Evolutionary conservation across 73 alveolate species (phyloP).

Genomic region (Diophrys appendiculata): DNA sequence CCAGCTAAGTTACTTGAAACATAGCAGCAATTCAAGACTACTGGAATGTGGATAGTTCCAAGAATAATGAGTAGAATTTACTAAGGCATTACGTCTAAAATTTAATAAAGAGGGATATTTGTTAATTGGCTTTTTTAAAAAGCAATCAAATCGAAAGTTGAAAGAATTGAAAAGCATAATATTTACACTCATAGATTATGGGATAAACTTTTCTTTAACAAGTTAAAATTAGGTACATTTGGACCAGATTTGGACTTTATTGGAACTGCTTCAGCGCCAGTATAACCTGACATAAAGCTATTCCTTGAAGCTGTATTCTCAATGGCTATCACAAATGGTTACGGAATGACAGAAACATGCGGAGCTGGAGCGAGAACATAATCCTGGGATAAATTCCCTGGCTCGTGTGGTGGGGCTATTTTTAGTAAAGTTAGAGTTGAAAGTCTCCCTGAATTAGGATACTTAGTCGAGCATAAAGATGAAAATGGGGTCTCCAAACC

Average conservation of each 20-base stretch:
- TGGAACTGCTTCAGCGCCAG: slow-evolving; percentile 83
- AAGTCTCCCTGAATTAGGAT: background rate
- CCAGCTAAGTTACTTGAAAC: slow-evolving; percentile 24
- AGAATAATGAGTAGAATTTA: slow-evolving; percentile 53
- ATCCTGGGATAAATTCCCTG: slow-evolving; percentile 62
- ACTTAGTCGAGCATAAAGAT: background rate
- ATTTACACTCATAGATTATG: background rate
- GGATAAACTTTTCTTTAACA: slow-evolving; percentile 41
- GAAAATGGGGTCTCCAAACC: background rate
- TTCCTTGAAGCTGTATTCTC: slow-evolving; percentile 62
- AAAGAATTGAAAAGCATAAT: too few relatives aligned
- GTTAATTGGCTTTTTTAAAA: too few relatives aligned
- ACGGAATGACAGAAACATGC: slow-evolving; percentile 92
- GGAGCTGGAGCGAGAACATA: slow-evolving; percentile 74
- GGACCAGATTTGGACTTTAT: slow-evolving; percentile 72
- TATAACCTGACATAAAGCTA: slow-evolving; percentile 52
- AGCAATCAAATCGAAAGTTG: background rate
- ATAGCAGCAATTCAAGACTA: slow-evolving; percentile 45
- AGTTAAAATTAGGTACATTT: slow-evolving; percentile 38
- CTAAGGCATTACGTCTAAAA: slow-evolving; percentile 30
- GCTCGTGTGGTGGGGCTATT: slow-evolving; percentile 81
- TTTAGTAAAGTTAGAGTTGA: background rate
- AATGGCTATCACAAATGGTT: slow-evolving; percentile 77
- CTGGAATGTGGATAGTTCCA: slow-evolving; percentile 64
- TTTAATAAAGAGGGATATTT: background rate